Evolutionary conservation across 2,329 filamentous ascomycete species (phyloP).

Genomic region (Penicillium capsulatum): DNA sequence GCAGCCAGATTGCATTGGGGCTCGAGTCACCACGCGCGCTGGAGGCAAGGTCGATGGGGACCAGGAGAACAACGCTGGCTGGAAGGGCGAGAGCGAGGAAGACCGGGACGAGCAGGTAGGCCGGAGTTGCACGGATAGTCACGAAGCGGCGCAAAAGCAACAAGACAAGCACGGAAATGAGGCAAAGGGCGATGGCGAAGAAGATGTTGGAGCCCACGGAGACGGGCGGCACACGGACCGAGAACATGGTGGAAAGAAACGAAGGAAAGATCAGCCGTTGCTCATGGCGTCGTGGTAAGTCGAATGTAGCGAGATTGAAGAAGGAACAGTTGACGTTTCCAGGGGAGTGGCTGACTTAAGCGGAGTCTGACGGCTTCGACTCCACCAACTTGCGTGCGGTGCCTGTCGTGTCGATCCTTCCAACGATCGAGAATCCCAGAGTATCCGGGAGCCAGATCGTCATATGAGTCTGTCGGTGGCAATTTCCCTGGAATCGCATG

Average conservation of each 20-base stretch:
- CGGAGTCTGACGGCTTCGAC: constrained; percentile 1
- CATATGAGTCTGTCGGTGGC: too few species aligned
- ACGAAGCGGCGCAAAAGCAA: constrained; percentile 85
- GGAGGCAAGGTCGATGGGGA: constrained; percentile 93
- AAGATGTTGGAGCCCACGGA: constrained; percentile 78
- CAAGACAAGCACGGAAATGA: constrained; percentile 72
- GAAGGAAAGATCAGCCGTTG: constrained; percentile 11
- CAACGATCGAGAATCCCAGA: too few species aligned
- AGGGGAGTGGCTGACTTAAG: constrained; percentile 25
- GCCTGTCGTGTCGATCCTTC: too few species aligned
- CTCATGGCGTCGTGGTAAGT: constrained; percentile 12
- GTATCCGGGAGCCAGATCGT: too few species aligned
- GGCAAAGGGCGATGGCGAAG: constrained; percentile 64
- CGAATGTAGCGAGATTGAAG: constrained; percentile 1
- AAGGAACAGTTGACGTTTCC: constrained; percentile 20
- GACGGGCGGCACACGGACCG: constrained; percentile 32
- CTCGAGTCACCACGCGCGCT: constrained; percentile 69
- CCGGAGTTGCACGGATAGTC: constrained; percentile 82
- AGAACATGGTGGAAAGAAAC: constrained; percentile 24
- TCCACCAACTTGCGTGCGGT: not conserved
- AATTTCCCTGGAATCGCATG: too few species aligned
- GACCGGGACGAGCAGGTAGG: constrained; percentile 83
- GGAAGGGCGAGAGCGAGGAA: constrained; percentile 95
- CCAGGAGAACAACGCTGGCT: constrained; percentile 82
- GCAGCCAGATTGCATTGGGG: constrained; percentile 80